Evolutionary conservation across 768 basidiomycete species (phyloP).

Genomic region (Leccinum subgranulosum): DNA sequence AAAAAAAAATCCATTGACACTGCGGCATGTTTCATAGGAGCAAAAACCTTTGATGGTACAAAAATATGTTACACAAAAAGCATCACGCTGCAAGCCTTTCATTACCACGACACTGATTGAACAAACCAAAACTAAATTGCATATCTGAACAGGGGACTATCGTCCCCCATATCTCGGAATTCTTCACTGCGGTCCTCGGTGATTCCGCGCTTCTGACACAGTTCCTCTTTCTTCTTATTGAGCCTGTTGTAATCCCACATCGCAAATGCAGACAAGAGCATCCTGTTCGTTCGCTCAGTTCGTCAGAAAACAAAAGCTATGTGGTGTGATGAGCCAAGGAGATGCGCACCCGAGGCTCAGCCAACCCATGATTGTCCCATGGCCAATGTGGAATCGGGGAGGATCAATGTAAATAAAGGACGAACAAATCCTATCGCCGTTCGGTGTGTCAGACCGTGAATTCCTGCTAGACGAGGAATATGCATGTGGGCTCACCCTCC

Average conservation of each 20-base stretch:
- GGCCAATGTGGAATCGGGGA: conserved; percentile 37
- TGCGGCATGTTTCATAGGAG: not conserved
- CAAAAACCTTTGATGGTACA: not conserved
- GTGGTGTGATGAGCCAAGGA: conserved; percentile 10
- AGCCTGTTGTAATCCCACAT: conserved; percentile 49
- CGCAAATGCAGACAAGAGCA: conserved; percentile 37
- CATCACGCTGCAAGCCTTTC: not conserved
- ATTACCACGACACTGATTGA: not conserved
- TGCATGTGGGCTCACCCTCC: conserved; percentile 40
- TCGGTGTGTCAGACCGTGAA: conserved; percentile 3
- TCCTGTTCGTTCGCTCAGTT: conserved; percentile 29
- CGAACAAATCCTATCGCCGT: conserved; percentile 33
- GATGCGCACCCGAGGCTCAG: conserved; percentile 24
- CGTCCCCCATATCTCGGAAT: conserved; percentile 48
- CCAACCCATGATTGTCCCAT: conserved; percentile 37
- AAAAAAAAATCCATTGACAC: not conserved
- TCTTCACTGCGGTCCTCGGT: conserved; percentile 36
- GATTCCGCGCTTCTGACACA: conserved; percentile 43
- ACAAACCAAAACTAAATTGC: conserved; percentile 9
- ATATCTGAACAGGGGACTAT: conserved; percentile 55
- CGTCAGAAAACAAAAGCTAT: conserved; percentile 27
- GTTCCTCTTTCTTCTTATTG: conserved; percentile 47
- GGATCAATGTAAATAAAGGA: conserved; percentile 41
- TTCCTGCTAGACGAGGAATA: not conserved
- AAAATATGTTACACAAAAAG: not conserved